Evolutionary conservation across 2,329 filamentous ascomycete species (phyloP), one percentile per base, ranked within the genome.

Genomic region (Alternaria sp.): DNA sequence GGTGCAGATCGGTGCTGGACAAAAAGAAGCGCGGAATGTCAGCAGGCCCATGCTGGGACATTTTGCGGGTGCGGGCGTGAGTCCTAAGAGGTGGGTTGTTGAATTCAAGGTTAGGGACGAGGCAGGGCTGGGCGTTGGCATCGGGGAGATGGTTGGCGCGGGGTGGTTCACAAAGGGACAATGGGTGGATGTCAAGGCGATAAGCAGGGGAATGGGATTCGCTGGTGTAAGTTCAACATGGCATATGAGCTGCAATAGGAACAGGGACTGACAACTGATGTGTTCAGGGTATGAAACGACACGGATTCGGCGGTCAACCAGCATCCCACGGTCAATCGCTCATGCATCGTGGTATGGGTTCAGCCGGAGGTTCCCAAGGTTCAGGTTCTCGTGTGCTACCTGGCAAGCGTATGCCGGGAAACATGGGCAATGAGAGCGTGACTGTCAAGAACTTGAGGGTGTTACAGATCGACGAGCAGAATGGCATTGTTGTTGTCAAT

Each of bases 351-450:
- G 92, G 92, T 28, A 92, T 97, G 82, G 95, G 95, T 85, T 94
- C 93, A 34, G 86, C 90, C 8, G 95, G 95, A 78, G 92, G 91
- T 62, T 92, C 91, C 70, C 95, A 99, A 81, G 95, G 95, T 67
- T 90, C 91, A 77, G 95, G 95, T 82, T 96, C 92, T 65, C 89
- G 95, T 81, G 94, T 99, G 25, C 84, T 93, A 76, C 95, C 95
- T 0, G 95, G 95, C 62, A 99, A 99, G 88, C 95, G 93, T 83
- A 99, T 99, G 95, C 89, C 95, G 4, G 95, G 95, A 57, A 89
- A 92, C 61, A 98, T 99, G 95, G 95, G 95, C 66, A 92, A 91
- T 67, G 87, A 97, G 80, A 89, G 88, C 69, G 91, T 93, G 57
- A 99, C 95, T 49, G 86, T 95, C 59, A 94, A 97, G 85, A 97